Conservation (phyloP, 116 monocot species). For the Trichopus zeylanicus region DNA sequence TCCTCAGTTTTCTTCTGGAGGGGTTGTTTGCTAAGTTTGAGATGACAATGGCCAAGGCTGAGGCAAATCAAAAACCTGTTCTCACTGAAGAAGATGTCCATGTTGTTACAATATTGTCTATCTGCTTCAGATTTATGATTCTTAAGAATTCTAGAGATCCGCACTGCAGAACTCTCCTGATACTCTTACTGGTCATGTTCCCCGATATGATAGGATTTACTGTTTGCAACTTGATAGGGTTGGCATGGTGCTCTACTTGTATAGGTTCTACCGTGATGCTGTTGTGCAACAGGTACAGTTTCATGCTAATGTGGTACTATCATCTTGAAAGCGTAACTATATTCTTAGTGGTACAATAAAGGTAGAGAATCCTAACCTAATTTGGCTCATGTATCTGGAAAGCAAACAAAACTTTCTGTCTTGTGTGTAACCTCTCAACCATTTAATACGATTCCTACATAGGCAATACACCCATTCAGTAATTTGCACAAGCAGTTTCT, state of each 20-base stretch:
- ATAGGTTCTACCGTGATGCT: slow-evolving; percentile 98
- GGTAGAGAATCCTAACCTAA: no score
- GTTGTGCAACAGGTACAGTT: slow-evolving; percentile 78
- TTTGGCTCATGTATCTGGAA: no score
- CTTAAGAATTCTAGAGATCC: no score
- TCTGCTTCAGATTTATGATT: no score
- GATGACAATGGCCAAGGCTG: slow-evolving; percentile 80
- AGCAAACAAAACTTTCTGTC: no score
- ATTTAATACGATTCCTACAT: no score
- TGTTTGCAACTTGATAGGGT: slow-evolving; percentile 84
- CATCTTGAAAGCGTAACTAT: no score
- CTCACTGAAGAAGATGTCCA: slow-evolving; percentile 82
- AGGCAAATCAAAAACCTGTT: slow-evolving; percentile 87
- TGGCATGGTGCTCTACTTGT: slow-evolving; percentile 61
- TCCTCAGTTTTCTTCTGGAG: slow-evolving; percentile 75
- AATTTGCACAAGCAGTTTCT: no score
- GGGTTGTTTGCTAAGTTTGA: slow-evolving; percentile 90
- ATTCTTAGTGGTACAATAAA: no score
- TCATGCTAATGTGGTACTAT: no score
- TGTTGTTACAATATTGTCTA: slow-evolving; percentile 72
- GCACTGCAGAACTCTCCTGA: background rate
- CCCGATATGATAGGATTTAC: slow-evolving; percentile 97
- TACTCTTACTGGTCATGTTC: slow-evolving; percentile 3
- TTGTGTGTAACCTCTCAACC: no score
- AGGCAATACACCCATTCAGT: no score